Evolutionary conservation across 2,329 filamentous ascomycete genomes (phyloP).

Genomic region (Xylaria hypoxylon): DNA sequence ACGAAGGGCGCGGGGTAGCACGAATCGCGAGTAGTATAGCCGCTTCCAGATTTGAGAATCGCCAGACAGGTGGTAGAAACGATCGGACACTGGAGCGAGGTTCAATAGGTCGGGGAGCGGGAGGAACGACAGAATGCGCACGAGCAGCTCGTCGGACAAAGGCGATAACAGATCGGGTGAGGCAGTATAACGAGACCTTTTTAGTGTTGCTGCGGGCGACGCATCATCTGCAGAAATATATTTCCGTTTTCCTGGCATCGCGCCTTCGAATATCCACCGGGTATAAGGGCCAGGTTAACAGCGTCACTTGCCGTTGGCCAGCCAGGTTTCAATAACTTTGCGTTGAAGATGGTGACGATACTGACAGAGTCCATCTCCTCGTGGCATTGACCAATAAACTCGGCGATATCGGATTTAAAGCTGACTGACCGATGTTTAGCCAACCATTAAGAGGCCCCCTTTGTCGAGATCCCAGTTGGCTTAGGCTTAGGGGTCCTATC

Average conservation of each 20-base stretch:
- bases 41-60: constrained; percentile 93
- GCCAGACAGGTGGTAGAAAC: constrained; percentile 76
- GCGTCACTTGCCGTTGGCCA: neutral
- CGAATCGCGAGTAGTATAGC: constrained; percentile 88
- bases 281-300: neutral
- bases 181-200: constrained; percentile 55
- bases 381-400: neutral
- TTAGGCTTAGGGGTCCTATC: too few species aligned
- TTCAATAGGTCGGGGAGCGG: constrained; percentile 74
- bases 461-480: too few species aligned
- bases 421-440: neutral
- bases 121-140: constrained; percentile 86
- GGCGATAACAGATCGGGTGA: constrained; percentile 72
- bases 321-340: neutral
- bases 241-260: constrained; percentile 41
- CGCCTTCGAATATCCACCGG: neutral
- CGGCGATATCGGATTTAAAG: constrained; percentile 30
- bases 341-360: neutral
- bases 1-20: constrained; percentile 81
- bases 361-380: neutral
- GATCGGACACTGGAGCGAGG: constrained; percentile 75
- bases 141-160: constrained; percentile 87
- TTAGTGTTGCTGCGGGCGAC: constrained; percentile 48
- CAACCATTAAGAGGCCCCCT: neutral
- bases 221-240: constrained; percentile 38